These are phyloP conservation scores for Cunninghamia lanceolata DNA, from an alignment of 75 land plant species.

Conservation along the genomic window DNA sequence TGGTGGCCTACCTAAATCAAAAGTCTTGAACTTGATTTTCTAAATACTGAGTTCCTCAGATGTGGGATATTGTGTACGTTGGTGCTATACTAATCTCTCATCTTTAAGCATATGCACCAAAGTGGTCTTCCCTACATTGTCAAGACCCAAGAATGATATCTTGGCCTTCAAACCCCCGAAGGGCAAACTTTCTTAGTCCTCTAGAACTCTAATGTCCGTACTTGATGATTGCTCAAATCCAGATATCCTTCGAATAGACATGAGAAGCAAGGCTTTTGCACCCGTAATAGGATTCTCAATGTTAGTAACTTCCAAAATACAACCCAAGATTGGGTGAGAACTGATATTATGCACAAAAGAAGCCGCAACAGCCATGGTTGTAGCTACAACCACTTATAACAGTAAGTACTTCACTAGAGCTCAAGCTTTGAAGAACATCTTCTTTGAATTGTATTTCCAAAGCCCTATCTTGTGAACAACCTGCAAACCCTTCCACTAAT, in stretches of 20 bases:
- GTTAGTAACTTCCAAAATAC: neutral
- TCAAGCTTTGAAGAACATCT: neutral
- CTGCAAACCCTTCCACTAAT: neutral
- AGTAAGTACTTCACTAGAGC: too few species aligned
- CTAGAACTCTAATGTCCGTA: neutral
- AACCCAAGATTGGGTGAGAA: neutral
- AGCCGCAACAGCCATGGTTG: neutral
- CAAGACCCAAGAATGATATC: too few species aligned
- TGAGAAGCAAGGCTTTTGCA: neutral
- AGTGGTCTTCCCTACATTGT: too few species aligned
- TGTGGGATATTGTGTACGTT: too few species aligned
- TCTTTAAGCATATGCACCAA: too few species aligned
- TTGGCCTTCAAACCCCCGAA: too few species aligned
- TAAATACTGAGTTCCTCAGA: too few species aligned
- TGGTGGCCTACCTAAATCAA: too few species aligned
- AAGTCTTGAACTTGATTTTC: too few species aligned
- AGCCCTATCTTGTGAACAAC: too few species aligned
- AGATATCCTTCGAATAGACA: neutral
- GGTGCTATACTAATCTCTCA: too few species aligned
- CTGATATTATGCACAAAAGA: neutral
- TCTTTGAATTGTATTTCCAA: neutral
- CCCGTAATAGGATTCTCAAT: neutral
- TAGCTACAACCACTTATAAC: neutral
- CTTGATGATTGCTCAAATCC: neutral
- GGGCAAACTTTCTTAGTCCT: too few species aligned